Conservation (phyloP, 176 grass and related monocot genomes). For the Carex parvula region DNA sequence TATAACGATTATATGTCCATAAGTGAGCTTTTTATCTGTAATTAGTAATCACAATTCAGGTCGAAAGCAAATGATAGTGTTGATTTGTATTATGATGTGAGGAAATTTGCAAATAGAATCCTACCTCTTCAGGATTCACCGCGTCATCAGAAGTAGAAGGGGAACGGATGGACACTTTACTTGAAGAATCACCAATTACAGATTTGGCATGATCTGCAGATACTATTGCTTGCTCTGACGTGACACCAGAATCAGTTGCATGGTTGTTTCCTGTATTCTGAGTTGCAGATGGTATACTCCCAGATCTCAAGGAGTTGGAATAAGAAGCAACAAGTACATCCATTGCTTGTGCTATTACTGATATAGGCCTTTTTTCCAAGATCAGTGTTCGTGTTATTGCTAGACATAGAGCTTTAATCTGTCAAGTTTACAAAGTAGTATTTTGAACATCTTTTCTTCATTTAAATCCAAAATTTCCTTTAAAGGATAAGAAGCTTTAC, state of each 20-base stretch:
- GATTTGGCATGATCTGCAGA: slow-evolving; percentile 33
- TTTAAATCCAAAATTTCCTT: neutral
- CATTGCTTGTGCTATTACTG: slow-evolving; percentile 62
- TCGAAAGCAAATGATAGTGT: neutral
- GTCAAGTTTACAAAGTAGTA: slow-evolving; percentile 15
- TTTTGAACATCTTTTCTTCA: neutral
- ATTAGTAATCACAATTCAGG: neutral
- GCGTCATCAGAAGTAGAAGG: slow-evolving; percentile 57
- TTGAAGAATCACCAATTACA: slow-evolving; percentile 25
- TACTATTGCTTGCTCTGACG: neutral
- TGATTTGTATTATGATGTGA: slow-evolving; percentile 9
- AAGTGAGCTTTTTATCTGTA: neutral
- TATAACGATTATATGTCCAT: neutral
- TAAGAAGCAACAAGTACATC: slow-evolving; percentile 86
- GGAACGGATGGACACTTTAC: slow-evolving; percentile 34
- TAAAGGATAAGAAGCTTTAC: slow-evolving; percentile 42
- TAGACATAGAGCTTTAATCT: slow-evolving; percentile 82
- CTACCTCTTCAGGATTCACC: slow-evolving; percentile 19
- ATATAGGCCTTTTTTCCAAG: slow-evolving; percentile 68
- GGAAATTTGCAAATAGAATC: slow-evolving; percentile 21
- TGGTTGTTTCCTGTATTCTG: slow-evolving; percentile 49
- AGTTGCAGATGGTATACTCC: slow-evolving; percentile 34
- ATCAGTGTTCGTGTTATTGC: slow-evolving; percentile 70
- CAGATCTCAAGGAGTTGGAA: slow-evolving; percentile 57
- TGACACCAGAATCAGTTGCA: slow-evolving; percentile 26